phyloP scores from a whole-genome alignment of 768 basidiomycete genomes.

The Suillus ampliporus region DNA sequence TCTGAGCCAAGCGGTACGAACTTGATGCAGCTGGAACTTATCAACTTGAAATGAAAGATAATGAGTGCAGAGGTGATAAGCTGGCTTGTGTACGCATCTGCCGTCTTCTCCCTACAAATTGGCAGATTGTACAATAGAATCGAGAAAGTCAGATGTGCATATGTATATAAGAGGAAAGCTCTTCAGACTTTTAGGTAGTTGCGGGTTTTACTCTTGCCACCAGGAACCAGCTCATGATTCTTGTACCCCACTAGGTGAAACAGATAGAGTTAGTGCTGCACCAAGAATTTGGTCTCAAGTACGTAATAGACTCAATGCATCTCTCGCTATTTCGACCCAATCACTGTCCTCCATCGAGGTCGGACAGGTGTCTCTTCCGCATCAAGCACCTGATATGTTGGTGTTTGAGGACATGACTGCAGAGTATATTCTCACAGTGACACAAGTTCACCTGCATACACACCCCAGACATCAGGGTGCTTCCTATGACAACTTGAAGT shows the following conservation, averaged over 20 bases:
- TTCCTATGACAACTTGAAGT: no score
- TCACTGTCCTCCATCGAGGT: slow-evolving; percentile 44
- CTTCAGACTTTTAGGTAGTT: neutral
- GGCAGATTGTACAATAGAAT: no score
- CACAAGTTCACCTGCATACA: slow-evolving; percentile 15
- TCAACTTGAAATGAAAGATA: no score
- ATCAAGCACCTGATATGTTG: slow-evolving; percentile 33
- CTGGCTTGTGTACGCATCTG: no score
- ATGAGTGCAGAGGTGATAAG: no score
- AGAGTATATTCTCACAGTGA: slow-evolving; percentile 35
- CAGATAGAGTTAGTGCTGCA: neutral
- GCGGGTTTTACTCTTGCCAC: neutral
- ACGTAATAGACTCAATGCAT: slow-evolving; percentile 28
- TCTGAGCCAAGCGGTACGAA: no score
- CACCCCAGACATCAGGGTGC: slow-evolving; percentile 32
- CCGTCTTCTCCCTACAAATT: no score
- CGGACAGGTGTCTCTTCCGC: slow-evolving; percentile 41
- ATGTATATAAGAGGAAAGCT: no score
- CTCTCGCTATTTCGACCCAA: slow-evolving; percentile 29
- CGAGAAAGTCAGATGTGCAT: no score
- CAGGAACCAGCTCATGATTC: slow-evolving; percentile 4
- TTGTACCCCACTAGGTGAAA: neutral
- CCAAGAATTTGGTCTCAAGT: slow-evolving; percentile 22
- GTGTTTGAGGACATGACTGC: slow-evolving; percentile 43
- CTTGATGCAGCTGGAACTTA: no score